These are phyloP conservation scores for Cyberlindnera saturnus DNA, from an alignment of 805 yeast genomes.

Conservation along the genomic window DNA sequence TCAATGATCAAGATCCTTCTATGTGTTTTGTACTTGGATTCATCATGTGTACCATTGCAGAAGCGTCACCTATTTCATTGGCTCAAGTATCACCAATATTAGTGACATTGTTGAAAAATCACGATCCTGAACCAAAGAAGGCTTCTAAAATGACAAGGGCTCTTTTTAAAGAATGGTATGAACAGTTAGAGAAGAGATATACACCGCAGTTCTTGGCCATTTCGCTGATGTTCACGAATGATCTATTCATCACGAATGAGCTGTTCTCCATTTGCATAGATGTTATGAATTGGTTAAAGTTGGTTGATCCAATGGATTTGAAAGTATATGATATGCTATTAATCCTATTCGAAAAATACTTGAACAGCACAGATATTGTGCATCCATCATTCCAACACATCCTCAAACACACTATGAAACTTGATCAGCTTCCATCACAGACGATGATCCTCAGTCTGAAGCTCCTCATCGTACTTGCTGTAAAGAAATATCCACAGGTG, in stretches of 20 bases:
- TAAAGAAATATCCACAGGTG: slow-evolving; percentile 6
- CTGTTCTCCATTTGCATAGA: neutral
- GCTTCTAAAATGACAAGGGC: slow-evolving; percentile 4
- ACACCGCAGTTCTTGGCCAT: slow-evolving; percentile 5
- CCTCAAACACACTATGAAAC: too few relatives aligned
- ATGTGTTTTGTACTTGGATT: slow-evolving; percentile 12
- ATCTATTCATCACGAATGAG: neutral
- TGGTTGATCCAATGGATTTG: too few relatives aligned
- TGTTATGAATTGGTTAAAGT: neutral
- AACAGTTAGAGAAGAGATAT: too few relatives aligned
- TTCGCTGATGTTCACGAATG: slow-evolving; percentile 13
- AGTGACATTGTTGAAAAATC: neutral
- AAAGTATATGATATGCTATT: too few relatives aligned
- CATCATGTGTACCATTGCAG: slow-evolving; percentile 7
- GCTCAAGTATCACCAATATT: neutral
- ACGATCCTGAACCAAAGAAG: neutral
- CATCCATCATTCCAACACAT: too few relatives aligned
- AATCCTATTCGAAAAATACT: too few relatives aligned
- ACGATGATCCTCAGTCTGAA: slow-evolving; percentile 6
- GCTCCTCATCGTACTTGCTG: slow-evolving; percentile 13
- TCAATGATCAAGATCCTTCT: neutral
- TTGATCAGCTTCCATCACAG: too few relatives aligned
- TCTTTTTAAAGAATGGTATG: slow-evolving; percentile 8
- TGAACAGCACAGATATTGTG: too few relatives aligned
- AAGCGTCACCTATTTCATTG: neutral